Evolutionary conservation across 495 filamentous ascomycete genomes (phyloP), one percentile per base, ranked within the genome.

Genomic region (Schizothecium vesticola): DNA sequence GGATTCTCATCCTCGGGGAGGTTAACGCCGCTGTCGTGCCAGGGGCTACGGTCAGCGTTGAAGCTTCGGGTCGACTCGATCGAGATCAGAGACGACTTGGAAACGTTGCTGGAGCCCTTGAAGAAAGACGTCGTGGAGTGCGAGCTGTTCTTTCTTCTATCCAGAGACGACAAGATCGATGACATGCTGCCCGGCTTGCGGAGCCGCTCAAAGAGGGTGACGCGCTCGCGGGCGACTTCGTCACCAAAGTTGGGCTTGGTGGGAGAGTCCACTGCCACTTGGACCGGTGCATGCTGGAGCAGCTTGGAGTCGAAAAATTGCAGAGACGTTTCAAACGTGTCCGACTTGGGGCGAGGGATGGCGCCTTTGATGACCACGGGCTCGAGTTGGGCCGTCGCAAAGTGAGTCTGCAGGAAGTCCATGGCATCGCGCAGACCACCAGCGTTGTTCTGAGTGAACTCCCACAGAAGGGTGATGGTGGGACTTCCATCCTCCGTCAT

Each of bases 271-370:
- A 92, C 93, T 16, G 86, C 84, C 24, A 94, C 83, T 1, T 90
- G 89, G 31, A 88, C 87, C 29, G 92, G 92, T 11, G 92, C 92
- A 74, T 94, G 91, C 78, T 98, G 96, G 36, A 99, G 84, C 33
- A 99, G 81, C 80, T 97, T 97, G 0, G 93, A 95, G 77, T 97
- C 90, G 78, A 99, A 99, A 83, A 92, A 97, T 26, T 92, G 94
- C 31, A 97, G 85, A 56, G 92, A 94, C 69, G 98, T 96, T 74
- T 98, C 95, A 74, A 98, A 99, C 1, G 95, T 97, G 79, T 99
- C 95, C 5, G 95, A 97, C 82, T 98, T 97, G 62, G 95, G 96
- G 59, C 94, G 90, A 0, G 94, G 93, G 69, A 98, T 94, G 16
- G 92, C 89, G 62, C 96, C 95, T 78, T 95, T 96, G 71, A 99